Conservation (phyloP, 495 filamentous ascomycete species). For the Xylaria intraflava region DNA sequence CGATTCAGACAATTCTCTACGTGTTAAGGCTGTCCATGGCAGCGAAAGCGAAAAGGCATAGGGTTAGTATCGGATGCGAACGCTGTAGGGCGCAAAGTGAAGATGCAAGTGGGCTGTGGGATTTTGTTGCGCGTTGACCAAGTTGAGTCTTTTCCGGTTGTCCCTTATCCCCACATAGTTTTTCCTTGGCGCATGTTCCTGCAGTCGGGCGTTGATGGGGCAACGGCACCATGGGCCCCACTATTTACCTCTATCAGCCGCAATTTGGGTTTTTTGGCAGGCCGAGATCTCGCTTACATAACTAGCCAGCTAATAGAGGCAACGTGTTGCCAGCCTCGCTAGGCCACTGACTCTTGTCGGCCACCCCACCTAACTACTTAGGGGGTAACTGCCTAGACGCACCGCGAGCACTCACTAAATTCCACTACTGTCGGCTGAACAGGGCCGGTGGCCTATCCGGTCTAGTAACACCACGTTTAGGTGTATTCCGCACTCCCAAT, state of each 20-base stretch:
- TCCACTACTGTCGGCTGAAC: no score
- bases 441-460: no score
- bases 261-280: no score
- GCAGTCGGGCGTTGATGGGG: background rate
- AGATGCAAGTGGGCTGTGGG: constrained; percentile 4
- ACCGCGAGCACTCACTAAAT: no score
- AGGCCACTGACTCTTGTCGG: no score
- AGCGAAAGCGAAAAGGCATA: constrained; percentile 12
- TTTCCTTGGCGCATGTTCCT: background rate
- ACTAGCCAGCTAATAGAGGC: no score
- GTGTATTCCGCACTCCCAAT: no score
- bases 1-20: constrained; percentile 27
- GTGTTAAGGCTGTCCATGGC: constrained; percentile 26
- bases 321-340: no score
- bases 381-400: no score
- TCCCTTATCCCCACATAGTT: constrained; percentile 1
- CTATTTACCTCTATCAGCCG: background rate
- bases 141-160: background rate
- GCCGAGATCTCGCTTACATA: no score
- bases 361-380: no score
- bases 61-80: background rate
- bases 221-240: background rate
- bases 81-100: constrained; percentile 22
- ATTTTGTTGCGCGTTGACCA: constrained; percentile 14
- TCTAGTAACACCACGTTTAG: no score